Evolutionary conservation across 192 early-diverging fungal species (phyloP), one percentile per base, ranked within the genome.

Genomic region (Mortierella alpina): DNA sequence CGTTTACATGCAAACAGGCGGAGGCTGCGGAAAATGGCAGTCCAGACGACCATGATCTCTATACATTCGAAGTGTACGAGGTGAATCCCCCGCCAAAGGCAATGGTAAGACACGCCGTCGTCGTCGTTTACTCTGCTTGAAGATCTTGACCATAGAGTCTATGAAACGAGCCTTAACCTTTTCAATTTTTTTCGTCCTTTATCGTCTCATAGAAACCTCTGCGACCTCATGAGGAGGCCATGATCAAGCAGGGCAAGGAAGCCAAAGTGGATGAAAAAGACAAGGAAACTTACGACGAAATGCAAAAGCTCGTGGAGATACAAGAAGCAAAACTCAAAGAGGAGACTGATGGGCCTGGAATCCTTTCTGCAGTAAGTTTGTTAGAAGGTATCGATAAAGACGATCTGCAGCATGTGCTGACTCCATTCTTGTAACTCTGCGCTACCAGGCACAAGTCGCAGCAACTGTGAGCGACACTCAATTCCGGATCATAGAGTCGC

Each of bases 41-140:
- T 41, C 63, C 82, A 79, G 94, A 95, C 84, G 94, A 95, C 75
- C 94, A 95, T 60, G 93, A 95, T 82, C 56, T 95, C 22, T 66
- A 86, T 17, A 82, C 88, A 1, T 88, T 94, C 59, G 92, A 94
- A 59, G 82, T 88, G 0, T 92, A 87, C 41, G 89, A 95, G 69
- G 72, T 93, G 12, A 88, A 95, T 53, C 93, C 93, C 23, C 59
- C 77, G 2, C 41, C 49, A 46, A 80, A 72, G 44, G 20, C 54
- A 55, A 65, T 72, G 77, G 77, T 80, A 72, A 23, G 49, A 17
- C 49, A 50, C 31, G 31, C 31, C 31, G 31, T 3, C 31, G 49
- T 50, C 11, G 12, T 50, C 11, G 49, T 17, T 50, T 2, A 20
- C 13, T 22, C 9, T 66, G 0, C 49, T 40, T 45, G 48, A 6